Evolutionary conservation across 2,329 filamentous ascomycete species (phyloP).

Genomic region (Fusarium sp.): DNA sequence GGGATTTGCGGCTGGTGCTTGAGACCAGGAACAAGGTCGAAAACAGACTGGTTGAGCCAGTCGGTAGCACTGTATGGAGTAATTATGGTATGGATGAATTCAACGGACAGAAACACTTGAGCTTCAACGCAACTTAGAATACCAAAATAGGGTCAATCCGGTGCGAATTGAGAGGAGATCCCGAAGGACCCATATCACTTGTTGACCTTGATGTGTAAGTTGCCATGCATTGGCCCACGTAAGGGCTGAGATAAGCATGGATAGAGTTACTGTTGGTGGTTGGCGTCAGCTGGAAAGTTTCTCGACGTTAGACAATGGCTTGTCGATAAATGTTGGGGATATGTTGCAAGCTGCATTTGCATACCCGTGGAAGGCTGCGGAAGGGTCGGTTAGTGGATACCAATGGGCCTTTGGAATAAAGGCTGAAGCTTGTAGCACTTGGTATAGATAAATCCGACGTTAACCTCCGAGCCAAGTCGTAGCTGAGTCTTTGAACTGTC

Average conservation of each 20-base stretch:
- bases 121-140: slow-evolving; percentile 45
- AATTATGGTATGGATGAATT: slow-evolving; percentile 42
- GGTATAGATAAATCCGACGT: slow-evolving; percentile 6
- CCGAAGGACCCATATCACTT: slow-evolving; percentile 24
- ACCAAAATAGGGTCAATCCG: slow-evolving; percentile 40
- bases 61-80: slow-evolving; percentile 45
- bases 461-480: slow-evolving; percentile 9
- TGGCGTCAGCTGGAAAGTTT: slow-evolving; percentile 37
- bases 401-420: slow-evolving; percentile 15
- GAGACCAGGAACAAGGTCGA: slow-evolving; percentile 18
- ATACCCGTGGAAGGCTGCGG: slow-evolving; percentile 19
- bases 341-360: slow-evolving; percentile 26
- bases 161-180: slow-evolving; percentile 14
- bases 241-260: slow-evolving; percentile 28
- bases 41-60: slow-evolving; percentile 36
- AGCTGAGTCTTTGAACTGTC: slow-evolving; percentile 7
- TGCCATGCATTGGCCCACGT: background rate
- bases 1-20: slow-evolving; percentile 44
- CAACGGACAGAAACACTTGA: slow-evolving; percentile 38
- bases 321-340: slow-evolving; percentile 44
- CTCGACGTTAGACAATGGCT: slow-evolving; percentile 39
- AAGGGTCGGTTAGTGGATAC: slow-evolving; percentile 16
- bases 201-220: slow-evolving; percentile 14
- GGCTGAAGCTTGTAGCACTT: slow-evolving; percentile 9
- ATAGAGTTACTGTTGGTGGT: slow-evolving; percentile 24